These are phyloP conservation scores for Naegleria lovaniensis DNA, from an alignment of 208 protist genomes.

Conservation along the genomic window DNA sequence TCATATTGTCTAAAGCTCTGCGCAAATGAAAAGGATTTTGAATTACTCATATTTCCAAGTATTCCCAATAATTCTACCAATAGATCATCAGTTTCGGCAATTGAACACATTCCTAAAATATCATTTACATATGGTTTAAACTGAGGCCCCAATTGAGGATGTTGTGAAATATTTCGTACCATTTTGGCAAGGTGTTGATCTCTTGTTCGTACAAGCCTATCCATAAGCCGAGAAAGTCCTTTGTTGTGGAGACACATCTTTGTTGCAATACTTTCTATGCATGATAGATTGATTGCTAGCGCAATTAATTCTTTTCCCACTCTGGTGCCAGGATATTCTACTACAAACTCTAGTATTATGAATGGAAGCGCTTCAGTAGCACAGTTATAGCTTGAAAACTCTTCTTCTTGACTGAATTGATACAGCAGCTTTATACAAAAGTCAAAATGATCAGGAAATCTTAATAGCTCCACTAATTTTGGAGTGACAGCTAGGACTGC, in stretches of 20 bases:
- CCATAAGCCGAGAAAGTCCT: slow-evolving; percentile 12
- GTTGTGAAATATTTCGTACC: slow-evolving; percentile 34
- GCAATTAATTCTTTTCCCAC: slow-evolving; percentile 37
- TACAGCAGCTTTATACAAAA: slow-evolving; percentile 29
- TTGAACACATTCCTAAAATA: slow-evolving; percentile 24
- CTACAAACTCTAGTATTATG: slow-evolving; percentile 28
- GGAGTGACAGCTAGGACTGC: neutral
- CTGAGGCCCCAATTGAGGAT: neutral
- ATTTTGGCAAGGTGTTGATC: slow-evolving; percentile 32
- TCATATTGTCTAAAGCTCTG: slow-evolving; percentile 17
- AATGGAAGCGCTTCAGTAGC: neutral
- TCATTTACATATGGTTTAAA: slow-evolving; percentile 14
- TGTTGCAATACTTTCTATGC: neutral
- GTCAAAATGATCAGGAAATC: neutral
- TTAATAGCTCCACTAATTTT: slow-evolving; percentile 27
- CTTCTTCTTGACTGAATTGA: slow-evolving; percentile 30
- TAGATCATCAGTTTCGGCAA: slow-evolving; percentile 19
- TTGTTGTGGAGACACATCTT: slow-evolving; percentile 5
- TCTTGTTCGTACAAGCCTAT: slow-evolving; percentile 29
- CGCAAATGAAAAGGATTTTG: neutral
- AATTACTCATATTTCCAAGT: slow-evolving; percentile 20
- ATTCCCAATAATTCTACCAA: slow-evolving; percentile 35
- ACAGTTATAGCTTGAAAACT: neutral
- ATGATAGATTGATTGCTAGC: slow-evolving; percentile 31
- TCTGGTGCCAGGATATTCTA: slow-evolving; percentile 16